Evolutionary conservation across 2,329 filamentous ascomycete genomes (phyloP).

Genomic region (Cladorrhinum sp.): DNA sequence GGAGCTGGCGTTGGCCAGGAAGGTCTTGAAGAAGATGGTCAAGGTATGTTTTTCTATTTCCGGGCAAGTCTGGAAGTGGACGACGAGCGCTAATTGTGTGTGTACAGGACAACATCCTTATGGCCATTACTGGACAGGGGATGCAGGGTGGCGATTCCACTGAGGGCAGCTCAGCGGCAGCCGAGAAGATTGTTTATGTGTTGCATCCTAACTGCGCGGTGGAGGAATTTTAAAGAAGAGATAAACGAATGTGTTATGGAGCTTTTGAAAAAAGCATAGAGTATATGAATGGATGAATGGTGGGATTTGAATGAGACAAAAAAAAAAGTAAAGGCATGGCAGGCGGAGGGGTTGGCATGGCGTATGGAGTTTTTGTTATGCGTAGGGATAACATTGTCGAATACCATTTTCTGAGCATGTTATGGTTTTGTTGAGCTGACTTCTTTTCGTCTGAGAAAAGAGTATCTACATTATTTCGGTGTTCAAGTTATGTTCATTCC

Average conservation of each 20-base stretch:
- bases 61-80: background rate
- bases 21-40: slow-evolving; percentile 93
- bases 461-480: no score
- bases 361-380: background rate
- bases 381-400: no score
- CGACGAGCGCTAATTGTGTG: slow-evolving; percentile 29
- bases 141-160: slow-evolving; percentile 47
- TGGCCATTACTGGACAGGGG: slow-evolving; percentile 67
- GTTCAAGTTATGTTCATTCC: no score
- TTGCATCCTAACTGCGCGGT: slow-evolving; percentile 91
- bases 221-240: slow-evolving; percentile 51
- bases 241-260: background rate
- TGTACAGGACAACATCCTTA: slow-evolving; percentile 79
- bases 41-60: slow-evolving; percentile 59
- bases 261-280: background rate
- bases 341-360: background rate
- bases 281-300: background rate
- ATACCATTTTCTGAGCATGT: no score
- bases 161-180: slow-evolving; percentile 42
- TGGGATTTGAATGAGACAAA: background rate
- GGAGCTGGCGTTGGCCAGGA: slow-evolving; percentile 69
- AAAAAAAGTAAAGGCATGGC: background rate
- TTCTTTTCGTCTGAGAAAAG: no score
- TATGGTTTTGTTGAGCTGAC: no score
- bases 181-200: slow-evolving; percentile 70